Percentiles rank a stretch among this genome's conserved stretches.
Evolutionary conservation across 352 stramenopile genomes (phyloP).

Genomic region (Phytophthora crassamura): DNA sequence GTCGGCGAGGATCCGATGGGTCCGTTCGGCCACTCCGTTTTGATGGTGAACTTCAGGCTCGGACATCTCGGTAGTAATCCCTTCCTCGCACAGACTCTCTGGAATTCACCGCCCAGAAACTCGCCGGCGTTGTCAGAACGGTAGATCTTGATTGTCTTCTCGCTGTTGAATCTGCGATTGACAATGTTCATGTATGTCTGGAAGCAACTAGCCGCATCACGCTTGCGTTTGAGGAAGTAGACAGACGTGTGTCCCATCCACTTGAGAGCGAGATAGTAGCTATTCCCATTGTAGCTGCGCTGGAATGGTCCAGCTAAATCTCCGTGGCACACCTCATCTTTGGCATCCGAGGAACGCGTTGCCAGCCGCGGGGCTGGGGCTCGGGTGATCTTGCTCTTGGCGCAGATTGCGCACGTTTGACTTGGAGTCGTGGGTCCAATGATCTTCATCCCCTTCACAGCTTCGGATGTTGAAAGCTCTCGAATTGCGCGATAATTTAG

Average conservation of each 20-base stretch:
- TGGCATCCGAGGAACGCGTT: not conserved
- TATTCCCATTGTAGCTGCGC: conserved; percentile 13
- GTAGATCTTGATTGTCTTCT: not conserved
- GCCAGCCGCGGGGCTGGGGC: not conserved
- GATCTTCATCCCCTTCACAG: conserved; percentile 3
- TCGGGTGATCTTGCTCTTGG: not conserved
- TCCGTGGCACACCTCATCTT: conserved; percentile 9
- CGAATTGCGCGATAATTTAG: not conserved
- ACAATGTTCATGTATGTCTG: conserved; percentile 4
- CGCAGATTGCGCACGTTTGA: not conserved
- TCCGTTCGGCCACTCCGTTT: conserved; percentile 11
- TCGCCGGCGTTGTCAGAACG: conserved; percentile 19
- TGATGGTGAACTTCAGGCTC: conserved; percentile 13
- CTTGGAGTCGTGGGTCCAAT: not conserved
- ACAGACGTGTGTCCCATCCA: conserved; percentile 14
- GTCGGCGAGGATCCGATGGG: conserved; percentile 4
- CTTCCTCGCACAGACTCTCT: conserved; percentile 6
- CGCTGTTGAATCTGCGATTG: conserved; percentile 3
- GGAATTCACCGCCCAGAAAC: not conserved
- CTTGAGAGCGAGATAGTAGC: conserved; percentile 7
- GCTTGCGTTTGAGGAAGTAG: conserved; percentile 18
- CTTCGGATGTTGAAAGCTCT: not conserved
- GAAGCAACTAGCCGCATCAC: not conserved
- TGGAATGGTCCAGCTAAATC: conserved; percentile 3
- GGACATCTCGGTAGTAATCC: not conserved